A percentile compares a stretch with the other conserved stretches of the same genome.
Evolutionary conservation across 805 yeast genomes (phyloP).

Genomic region (Metschnikowia koreensis): DNA sequence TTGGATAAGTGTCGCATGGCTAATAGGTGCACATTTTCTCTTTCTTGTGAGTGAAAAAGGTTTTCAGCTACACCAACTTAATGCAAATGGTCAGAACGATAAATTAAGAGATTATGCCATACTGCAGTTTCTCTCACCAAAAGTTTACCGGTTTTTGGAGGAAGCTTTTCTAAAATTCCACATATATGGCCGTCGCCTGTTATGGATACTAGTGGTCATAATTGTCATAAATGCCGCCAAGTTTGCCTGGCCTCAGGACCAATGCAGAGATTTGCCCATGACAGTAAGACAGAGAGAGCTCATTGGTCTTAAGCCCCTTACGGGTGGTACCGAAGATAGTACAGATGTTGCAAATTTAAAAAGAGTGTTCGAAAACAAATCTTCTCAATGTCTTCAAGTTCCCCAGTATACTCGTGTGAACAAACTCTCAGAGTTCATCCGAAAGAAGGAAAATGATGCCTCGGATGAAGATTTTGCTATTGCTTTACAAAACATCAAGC

Average conservation of each 20-base stretch:
- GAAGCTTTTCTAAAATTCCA: background rate
- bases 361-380: slow-evolving; percentile 20
- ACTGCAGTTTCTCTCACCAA: background rate
- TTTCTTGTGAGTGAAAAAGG: slow-evolving; percentile 9
- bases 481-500: slow-evolving; percentile 8
- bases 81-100: background rate
- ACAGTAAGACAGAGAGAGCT: slow-evolving; percentile 44
- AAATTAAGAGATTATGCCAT: background rate
- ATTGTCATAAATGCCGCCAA: slow-evolving; percentile 27
- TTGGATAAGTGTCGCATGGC: slow-evolving; percentile 24
- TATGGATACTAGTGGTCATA: slow-evolving; percentile 24
- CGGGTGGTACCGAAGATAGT: slow-evolving; percentile 8
- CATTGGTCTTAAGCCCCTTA: slow-evolving; percentile 37
- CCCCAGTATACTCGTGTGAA: slow-evolving; percentile 23
- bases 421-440: slow-evolving; percentile 8
- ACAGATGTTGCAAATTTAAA: slow-evolving; percentile 22
- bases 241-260: slow-evolving; percentile 44
- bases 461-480: slow-evolving; percentile 8
- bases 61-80: slow-evolving; percentile 7
- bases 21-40: slow-evolving; percentile 30
- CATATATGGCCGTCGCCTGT: slow-evolving; percentile 7
- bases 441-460: background rate
- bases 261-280: slow-evolving; percentile 51
- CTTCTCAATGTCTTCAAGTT: slow-evolving; percentile 13
- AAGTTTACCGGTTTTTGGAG: background rate